Evolutionary conservation across 2,329 filamentous ascomycete genomes (phyloP), one percentile per base, ranked within the genome.

Genomic region (Didymellaceae sp.): DNA sequence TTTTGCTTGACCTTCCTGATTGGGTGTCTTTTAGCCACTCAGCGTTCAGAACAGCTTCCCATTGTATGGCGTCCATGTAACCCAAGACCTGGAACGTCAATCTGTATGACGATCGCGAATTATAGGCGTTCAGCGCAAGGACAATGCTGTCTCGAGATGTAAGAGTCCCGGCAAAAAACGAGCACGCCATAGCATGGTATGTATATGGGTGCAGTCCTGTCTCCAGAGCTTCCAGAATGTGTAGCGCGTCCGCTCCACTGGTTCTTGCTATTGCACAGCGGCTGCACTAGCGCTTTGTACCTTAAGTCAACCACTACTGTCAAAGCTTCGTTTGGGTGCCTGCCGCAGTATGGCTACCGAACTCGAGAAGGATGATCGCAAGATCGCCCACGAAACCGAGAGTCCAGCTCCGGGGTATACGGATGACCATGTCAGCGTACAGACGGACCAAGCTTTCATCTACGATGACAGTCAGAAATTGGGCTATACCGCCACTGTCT

Each of bases 401-500:
- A 32, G 47, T 7, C n/a, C 61, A 3, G 45, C 52, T 7, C 63
- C 62, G 2, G 47, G 54, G 2, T 59, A 62, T 10, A 38, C 42
- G 6, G 59, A 57, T 30, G 58, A 60, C 8, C 52, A 65, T 28
- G 67, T 49, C 14, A 61, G 58, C 14, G 63, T 70, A 1, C 62
- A 70, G 40, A 61, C 65, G n/a, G 68, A 72, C 31, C 64, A 70
- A 6, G 63, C 61, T 2, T 72, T 68, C 42, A 58, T 61, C 11
- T 72, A 65, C 46, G 58, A 65, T 18, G 69, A 72, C 20, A 64
- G 59, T 3, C 61, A 67, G 33, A 72, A 71, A 45, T 43, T 72
- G 3, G 69, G 69, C 5, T 65, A 70, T 21, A 72, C 69, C 6
- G 66, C 61, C 3, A 64, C 68, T 1, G 66, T 72, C 0, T 72